Conservation (phyloP, 1,139 yeast species). For the Debaryomyces nepalensis region DNA sequence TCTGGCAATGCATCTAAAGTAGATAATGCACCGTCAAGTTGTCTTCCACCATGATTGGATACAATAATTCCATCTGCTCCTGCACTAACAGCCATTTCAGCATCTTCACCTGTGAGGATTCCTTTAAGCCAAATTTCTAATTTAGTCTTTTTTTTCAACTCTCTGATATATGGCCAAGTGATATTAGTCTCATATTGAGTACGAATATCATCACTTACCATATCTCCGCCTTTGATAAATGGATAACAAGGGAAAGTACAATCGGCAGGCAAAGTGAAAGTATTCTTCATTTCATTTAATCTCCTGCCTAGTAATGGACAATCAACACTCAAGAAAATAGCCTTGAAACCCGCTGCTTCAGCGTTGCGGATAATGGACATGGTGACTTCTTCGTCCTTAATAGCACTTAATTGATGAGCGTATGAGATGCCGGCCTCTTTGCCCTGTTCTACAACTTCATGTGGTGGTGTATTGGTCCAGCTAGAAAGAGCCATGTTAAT, state of each 20-base stretch:
- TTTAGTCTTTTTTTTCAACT: constrained; percentile 16
- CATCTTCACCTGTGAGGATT: constrained; percentile 49
- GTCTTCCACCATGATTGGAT: constrained; percentile 56
- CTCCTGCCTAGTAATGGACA: constrained; percentile 24
- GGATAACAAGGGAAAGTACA: constrained; percentile 5
- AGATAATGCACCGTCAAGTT: constrained; percentile 46
- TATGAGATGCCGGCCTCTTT: constrained; percentile 1
- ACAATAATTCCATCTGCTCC: constrained; percentile 49
- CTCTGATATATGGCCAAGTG: constrained; percentile 14
- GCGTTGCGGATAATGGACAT: constrained; percentile 2
- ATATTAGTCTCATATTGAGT: constrained; percentile 6
- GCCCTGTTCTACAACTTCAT: constrained; percentile 2
- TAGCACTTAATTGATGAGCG: not conserved
- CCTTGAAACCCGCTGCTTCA: constrained; percentile 12
- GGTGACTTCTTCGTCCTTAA: constrained; percentile 1
- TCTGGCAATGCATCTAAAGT: constrained; percentile 31
- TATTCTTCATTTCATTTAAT: constrained; percentile 16
- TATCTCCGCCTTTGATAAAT: not conserved
- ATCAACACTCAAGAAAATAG: constrained; percentile 26
- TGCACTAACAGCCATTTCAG: constrained; percentile 41
- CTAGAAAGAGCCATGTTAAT: constrained; percentile 26
- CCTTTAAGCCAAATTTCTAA: constrained; percentile 47
- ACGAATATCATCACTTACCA: not conserved
- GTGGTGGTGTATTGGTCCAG: not conserved
- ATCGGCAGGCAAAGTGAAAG: constrained; percentile 6